Conservation (phyloP, 371 early-diverging fungal genomes). For the Mycotypha africana region DNA sequence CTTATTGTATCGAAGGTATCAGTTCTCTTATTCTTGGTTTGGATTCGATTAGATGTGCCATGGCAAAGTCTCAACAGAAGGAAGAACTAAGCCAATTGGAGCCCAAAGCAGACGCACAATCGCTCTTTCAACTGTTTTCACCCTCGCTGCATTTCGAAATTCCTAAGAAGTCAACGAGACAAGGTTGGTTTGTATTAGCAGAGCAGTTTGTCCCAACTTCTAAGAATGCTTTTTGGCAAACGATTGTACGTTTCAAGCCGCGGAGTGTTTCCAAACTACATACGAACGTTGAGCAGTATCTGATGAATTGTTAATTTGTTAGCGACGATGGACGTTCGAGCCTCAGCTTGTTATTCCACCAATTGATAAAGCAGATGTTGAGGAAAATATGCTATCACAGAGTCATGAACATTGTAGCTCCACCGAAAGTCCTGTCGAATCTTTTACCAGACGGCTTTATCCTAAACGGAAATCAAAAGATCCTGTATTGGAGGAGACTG, state of each 20-base stretch:
- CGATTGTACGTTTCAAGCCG: conserved; percentile 34
- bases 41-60: no score
- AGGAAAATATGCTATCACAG: no score
- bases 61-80: no score
- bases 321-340: conserved; percentile 65
- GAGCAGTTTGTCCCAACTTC: conserved; percentile 29
- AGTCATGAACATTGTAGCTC: not conserved
- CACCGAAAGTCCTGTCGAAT: conserved; percentile 4
- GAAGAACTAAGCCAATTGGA: no score
- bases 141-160: conserved; percentile 25
- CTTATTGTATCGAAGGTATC: no score
- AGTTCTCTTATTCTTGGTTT: no score
- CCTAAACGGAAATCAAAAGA: conserved; percentile 65
- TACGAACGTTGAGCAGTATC: no score
- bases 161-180: conserved; percentile 5
- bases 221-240: conserved; percentile 32
- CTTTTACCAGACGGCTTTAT: conserved; percentile 40
- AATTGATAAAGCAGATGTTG: conserved; percentile 50
- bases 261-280: no score
- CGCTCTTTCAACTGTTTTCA: conserved; percentile 28
- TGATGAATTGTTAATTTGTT: no score
- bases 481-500: conserved; percentile 31
- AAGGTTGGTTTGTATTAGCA: conserved; percentile 24
- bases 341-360: conserved; percentile 71
- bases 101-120: conserved; percentile 12